These are phyloP conservation scores for Botryosphaeria dothidea DNA, from an alignment of 2,329 filamentous ascomycete genomes.

Conservation along the genomic window DNA sequence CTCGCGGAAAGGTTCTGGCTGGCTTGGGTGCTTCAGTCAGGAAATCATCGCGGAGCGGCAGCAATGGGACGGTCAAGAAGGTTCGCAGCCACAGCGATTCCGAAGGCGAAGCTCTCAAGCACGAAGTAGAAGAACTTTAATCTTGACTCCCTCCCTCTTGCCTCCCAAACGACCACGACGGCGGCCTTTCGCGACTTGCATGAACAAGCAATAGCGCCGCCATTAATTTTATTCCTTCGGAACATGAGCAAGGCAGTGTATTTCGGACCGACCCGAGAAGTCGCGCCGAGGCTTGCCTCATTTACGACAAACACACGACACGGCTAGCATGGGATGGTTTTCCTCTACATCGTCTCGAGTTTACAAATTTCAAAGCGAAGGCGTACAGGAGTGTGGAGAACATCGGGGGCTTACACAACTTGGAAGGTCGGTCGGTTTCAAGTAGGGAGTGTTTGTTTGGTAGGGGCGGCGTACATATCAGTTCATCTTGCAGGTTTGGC, in stretches of 20 bases:
- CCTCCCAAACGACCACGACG: background rate
- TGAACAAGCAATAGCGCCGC: background rate
- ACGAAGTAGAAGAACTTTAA: conserved; percentile 3
- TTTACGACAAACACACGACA: conserved; percentile 9
- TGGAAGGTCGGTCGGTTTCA: conserved; percentile 8
- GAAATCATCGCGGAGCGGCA: conserved; percentile 46
- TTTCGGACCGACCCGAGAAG: background rate
- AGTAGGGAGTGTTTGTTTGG: conserved; percentile 2
- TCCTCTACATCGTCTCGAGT: conserved; percentile 14
- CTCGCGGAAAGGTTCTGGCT: conserved; percentile 30
- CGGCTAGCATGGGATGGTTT: conserved; percentile 10
- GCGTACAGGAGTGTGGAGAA: conserved; percentile 14
- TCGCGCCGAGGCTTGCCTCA: background rate
- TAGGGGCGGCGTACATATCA: conserved; percentile 6
- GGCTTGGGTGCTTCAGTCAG: conserved; percentile 29
- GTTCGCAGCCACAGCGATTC: conserved; percentile 29
- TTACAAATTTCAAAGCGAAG: conserved; percentile 17
- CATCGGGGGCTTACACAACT: background rate
- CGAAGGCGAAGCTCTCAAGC: conserved; percentile 10
- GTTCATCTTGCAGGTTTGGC: conserved; percentile 11
- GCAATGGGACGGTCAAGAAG: conserved; percentile 54
- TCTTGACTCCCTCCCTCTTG: background rate
- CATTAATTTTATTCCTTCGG: background rate
- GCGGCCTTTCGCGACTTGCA: background rate
- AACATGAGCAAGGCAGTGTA: background rate